Evolutionary conservation across 2,329 filamentous ascomycete species (phyloP).

Genomic region (Phyllosticta ampelicida): DNA sequence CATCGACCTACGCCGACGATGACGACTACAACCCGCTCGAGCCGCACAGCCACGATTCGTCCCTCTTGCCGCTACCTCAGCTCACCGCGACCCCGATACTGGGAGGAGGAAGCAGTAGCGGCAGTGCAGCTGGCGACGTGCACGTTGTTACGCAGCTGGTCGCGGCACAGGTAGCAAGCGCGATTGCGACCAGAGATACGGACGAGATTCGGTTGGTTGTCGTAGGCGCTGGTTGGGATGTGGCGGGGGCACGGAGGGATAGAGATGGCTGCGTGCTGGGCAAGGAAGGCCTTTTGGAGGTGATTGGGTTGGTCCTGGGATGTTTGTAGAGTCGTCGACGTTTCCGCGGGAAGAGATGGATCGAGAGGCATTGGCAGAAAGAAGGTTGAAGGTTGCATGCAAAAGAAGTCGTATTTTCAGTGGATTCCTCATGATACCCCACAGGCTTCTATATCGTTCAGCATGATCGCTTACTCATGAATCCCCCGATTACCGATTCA

Average conservation of each 20-base stretch:
- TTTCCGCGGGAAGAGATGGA: no score
- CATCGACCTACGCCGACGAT: constrained; percentile 22
- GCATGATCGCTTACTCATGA: neutral
- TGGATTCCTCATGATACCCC: constrained; percentile 8
- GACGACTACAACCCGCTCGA: constrained; percentile 31
- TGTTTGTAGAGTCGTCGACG: constrained; percentile 18
- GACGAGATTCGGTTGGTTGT: constrained; percentile 49
- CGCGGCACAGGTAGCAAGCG: constrained; percentile 78
- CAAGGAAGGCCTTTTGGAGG: constrained; percentile 31
- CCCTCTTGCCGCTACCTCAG: constrained; percentile 63
- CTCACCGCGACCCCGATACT: constrained; percentile 80
- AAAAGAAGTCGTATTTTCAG: neutral
- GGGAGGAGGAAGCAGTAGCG: constrained; percentile 47
- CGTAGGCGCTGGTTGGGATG: constrained; percentile 46
- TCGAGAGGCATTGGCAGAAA: neutral
- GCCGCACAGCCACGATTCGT: constrained; percentile 34
- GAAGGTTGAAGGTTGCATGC: neutral
- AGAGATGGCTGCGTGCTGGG: neutral
- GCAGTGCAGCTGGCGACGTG: constrained; percentile 53
- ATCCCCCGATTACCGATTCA: neutral
- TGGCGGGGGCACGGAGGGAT: constrained; percentile 39
- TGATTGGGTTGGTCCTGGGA: constrained; percentile 33
- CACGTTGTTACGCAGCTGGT: constrained; percentile 77
- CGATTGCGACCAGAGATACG: constrained; percentile 60
- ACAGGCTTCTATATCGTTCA: neutral